Percentiles rank a stretch among this genome's conserved stretches.
These are phyloP conservation scores for Russula earlei DNA, from an alignment of 768 basidiomycete species.

Conservation along the genomic window DNA sequence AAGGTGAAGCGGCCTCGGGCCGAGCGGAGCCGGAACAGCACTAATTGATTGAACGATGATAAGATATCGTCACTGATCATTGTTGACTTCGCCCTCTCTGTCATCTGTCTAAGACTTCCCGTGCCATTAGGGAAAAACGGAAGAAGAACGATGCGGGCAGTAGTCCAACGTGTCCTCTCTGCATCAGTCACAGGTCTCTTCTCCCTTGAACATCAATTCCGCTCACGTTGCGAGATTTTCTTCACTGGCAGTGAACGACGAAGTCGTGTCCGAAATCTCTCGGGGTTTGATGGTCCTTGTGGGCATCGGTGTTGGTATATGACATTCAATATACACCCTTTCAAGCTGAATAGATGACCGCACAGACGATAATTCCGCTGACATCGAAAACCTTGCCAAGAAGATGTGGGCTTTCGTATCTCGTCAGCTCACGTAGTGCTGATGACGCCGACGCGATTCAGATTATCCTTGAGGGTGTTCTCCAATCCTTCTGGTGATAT, in stretches of 20 bases:
- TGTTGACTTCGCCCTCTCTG: no score
- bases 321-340: not conserved
- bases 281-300: slow-evolving; percentile 84
- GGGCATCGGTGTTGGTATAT: slow-evolving; percentile 72
- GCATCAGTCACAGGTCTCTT: slow-evolving; percentile 74
- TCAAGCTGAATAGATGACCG: slow-evolving; percentile 24
- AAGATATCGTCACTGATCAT: no score
- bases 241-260: slow-evolving; percentile 55
- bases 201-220: not conserved
- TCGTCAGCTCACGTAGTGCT: slow-evolving; percentile 1
- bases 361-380: slow-evolving; percentile 71
- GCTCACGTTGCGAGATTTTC: not conserved
- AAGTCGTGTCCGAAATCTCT: slow-evolving; percentile 74
- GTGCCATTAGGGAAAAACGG: not conserved
- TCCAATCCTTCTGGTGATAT: slow-evolving; percentile 49
- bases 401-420: slow-evolving; percentile 55
- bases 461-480: slow-evolving; percentile 68
- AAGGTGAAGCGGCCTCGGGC: no score
- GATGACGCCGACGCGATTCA: slow-evolving; percentile 23
- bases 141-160: slow-evolving; percentile 58
- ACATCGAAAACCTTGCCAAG: slow-evolving; percentile 62
- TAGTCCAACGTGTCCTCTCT: slow-evolving; percentile 73
- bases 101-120: no score
- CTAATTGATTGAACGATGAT: no score
- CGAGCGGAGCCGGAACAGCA: no score